Conservation (phyloP, 2,329 filamentous ascomycete genomes). For the Exophiala oligosperma region DNA sequence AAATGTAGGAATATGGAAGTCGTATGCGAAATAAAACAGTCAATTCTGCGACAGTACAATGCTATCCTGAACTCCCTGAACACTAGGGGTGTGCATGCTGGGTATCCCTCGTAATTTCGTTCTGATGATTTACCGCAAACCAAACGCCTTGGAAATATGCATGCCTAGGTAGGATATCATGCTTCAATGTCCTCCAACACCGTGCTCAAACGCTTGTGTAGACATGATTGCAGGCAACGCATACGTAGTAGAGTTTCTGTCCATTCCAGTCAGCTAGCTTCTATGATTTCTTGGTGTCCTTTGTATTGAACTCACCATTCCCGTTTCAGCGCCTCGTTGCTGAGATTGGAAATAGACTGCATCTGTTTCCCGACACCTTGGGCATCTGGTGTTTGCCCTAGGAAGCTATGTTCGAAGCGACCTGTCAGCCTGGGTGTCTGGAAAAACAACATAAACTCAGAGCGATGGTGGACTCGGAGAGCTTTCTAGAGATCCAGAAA, state of each 20-base stretch:
- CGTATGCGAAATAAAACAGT: not conserved
- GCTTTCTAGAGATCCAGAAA: slow-evolving; percentile 5
- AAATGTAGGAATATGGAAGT: not conserved
- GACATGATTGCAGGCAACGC: slow-evolving; percentile 88
- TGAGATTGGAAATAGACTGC: slow-evolving; percentile 99
- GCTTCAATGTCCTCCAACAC: slow-evolving; percentile 8
- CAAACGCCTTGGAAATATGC: slow-evolving; percentile 12
- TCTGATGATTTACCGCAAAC: not conserved
- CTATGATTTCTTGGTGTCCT: not conserved
- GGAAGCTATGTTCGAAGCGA: slow-evolving; percentile 68
- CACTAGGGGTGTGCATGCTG: not conserved
- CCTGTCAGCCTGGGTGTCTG: slow-evolving; percentile 34
- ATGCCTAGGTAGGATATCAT: not conserved
- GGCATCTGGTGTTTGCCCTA: slow-evolving; percentile 81
- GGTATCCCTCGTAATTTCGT: not conserved
- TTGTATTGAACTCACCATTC: slow-evolving; percentile 73
- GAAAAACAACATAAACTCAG: slow-evolving; percentile 28
- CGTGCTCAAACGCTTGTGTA: slow-evolving; percentile 47
- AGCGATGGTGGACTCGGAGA: slow-evolving; percentile 6
- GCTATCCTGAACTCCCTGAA: not conserved
- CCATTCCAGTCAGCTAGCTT: slow-evolving; percentile 13
- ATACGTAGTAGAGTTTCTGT: slow-evolving; percentile 91
- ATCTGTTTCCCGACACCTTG: slow-evolving; percentile 79
- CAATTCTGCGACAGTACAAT: not conserved
- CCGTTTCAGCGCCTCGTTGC: slow-evolving; percentile 92